A percentile compares a stretch with the other conserved stretches of the same genome.
Evolutionary conservation across 768 basidiomycete genomes (phyloP).

Genomic region (Pholiota molesta): DNA sequence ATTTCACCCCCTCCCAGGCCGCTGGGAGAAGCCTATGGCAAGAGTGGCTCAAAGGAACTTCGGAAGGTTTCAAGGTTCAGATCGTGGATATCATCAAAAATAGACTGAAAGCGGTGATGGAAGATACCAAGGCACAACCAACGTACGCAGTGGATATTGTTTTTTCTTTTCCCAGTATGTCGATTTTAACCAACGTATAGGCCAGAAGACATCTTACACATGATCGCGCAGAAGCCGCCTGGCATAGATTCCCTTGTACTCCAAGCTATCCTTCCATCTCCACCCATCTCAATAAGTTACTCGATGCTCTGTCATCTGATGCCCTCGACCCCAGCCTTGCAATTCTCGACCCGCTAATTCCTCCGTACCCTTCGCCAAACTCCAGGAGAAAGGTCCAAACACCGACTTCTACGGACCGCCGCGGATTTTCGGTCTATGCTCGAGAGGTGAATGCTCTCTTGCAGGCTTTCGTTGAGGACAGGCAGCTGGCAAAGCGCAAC

Average conservation of each 20-base stretch:
- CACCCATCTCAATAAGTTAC: constrained; percentile 48
- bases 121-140: constrained; percentile 39
- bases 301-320: constrained; percentile 46
- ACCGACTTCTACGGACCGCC: constrained; percentile 38
- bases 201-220: constrained; percentile 47
- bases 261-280: constrained; percentile 55
- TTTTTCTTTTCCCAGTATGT: background rate
- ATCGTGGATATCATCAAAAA: constrained; percentile 41
- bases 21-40: constrained; percentile 39
- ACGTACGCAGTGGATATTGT: constrained; percentile 31
- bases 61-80: constrained; percentile 24
- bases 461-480: constrained; percentile 56
- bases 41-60: constrained; percentile 27
- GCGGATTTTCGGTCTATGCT: constrained; percentile 65
- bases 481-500: constrained; percentile 59
- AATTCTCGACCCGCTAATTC: constrained; percentile 61
- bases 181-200: constrained; percentile 30
- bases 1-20: constrained; percentile 23
- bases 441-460: constrained; percentile 62
- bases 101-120: constrained; percentile 42
- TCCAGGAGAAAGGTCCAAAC: constrained; percentile 2
- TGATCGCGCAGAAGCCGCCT: constrained; percentile 36
- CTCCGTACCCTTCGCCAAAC: constrained; percentile 37
- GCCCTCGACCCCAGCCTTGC: constrained; percentile 58
- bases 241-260: constrained; percentile 44